Evolutionary conservation across 2,329 filamentous ascomycete genomes (phyloP), one percentile per base, ranked within the genome.

Genomic region (Colletotrichum coccodes): DNA sequence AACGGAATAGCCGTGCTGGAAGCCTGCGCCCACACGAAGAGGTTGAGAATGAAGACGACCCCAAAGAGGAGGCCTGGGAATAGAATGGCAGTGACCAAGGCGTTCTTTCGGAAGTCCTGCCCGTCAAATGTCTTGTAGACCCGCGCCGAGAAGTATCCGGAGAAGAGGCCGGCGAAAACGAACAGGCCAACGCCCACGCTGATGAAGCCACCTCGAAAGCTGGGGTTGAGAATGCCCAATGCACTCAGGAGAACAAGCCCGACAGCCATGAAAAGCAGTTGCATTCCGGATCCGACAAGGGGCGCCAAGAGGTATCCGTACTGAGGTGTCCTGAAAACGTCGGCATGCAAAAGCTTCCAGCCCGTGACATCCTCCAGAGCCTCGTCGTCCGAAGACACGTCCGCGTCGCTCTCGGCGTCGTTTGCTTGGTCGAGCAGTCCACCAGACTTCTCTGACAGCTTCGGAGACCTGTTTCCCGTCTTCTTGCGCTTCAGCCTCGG

Each of bases 21-120:
- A 0, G 94, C 93, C 79, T 97, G 93, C 1, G 93, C 91, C 94
- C 94, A 97, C 67, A 96, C 93, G 76, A 97, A 97, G 11, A 97
- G 85, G 78, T 97, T 97, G 68, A 97, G 86, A 57, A 95, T 86
- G 80, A 97, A 94, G 40, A 95, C 82, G 34, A 92, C 85, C 9
- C 86, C 84, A 76, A 97, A 97, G 1, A 93, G 82, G 6, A 96
- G 85, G 1, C 94, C 94, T 0, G 94, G 94, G 76, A 97, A 93
- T 3, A 97, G 85, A 11, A 91, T 83, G 0, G 92, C 93, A 4
- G 94, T 97, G 76, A 93, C 85, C 32, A 95, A 76, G 2, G 92
- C 92, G 75, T 97, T 97, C 77, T 90, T 90, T 50, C 88, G 86
- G 87, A 92, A 94, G 71, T 91, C 87, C 56, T 87, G 84, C 23